phyloP scores from a whole-genome alignment of 2,329 filamentous ascomycete species.

The Thelonectria rubi region DNA sequence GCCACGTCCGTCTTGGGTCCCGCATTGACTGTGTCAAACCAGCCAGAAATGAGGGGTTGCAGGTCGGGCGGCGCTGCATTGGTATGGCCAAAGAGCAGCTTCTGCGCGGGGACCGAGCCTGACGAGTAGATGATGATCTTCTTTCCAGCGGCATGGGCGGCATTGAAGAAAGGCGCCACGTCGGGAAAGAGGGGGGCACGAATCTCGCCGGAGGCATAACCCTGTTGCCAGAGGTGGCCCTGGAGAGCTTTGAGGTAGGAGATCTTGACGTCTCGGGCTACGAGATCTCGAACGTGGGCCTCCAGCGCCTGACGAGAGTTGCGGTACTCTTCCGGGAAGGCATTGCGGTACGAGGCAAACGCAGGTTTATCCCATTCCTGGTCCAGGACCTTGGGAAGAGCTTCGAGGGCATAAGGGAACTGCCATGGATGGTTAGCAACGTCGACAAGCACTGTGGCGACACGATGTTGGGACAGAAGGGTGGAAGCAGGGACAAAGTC shows the following conservation, averaged over 20 bases:
- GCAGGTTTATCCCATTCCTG: constrained; percentile 71
- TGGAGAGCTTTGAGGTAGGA: constrained; percentile 82
- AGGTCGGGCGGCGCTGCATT: constrained; percentile 67
- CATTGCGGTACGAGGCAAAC: constrained; percentile 74
- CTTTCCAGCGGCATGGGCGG: constrained; percentile 65
- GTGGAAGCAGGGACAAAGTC: constrained; percentile 35
- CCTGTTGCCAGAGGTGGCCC: constrained; percentile 79
- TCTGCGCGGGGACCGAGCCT: constrained; percentile 82
- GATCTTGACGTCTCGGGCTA: constrained; percentile 76
- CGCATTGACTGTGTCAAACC: constrained; percentile 84
- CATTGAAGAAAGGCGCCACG: constrained; percentile 69
- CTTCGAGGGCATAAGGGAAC: constrained; percentile 80
- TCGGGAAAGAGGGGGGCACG: constrained; percentile 79
- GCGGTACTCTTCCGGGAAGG: constrained; percentile 73
- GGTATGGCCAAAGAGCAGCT: constrained; percentile 78
- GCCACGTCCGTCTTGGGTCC: constrained; percentile 73
- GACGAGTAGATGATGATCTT: constrained; percentile 82
- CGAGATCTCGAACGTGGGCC: constrained; percentile 75
- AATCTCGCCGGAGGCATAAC: constrained; percentile 75
- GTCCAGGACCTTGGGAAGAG: constrained; percentile 70
- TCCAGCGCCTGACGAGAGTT: constrained; percentile 67
- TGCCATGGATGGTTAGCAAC: constrained; percentile 47
- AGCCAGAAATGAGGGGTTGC: constrained; percentile 66
- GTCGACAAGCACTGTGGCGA: constrained; percentile 21
- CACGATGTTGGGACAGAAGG: constrained; percentile 25